Percentiles rank a stretch among this genome's conserved stretches.
Evolutionary conservation across 83 land plant species (phyloP).

Genomic region (Thuja plicata): DNA sequence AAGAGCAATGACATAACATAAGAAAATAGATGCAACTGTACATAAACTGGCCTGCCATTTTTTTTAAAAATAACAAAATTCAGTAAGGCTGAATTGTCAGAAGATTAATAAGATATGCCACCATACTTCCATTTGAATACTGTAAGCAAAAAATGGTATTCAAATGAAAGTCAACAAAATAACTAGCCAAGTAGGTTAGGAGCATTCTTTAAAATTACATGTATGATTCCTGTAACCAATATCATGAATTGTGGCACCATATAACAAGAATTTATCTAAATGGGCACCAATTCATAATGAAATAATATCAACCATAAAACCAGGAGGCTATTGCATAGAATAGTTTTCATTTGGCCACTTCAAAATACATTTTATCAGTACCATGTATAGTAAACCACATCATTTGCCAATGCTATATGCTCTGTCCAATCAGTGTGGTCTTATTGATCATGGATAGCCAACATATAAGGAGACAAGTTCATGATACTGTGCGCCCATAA

Average conservation of each 20-base stretch:
- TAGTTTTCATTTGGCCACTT: background rate
- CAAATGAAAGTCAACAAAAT: background rate
- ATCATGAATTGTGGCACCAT: background rate
- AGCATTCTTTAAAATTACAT: background rate
- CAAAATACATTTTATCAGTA: slow-evolving; percentile 11
- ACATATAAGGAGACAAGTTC: slow-evolving; percentile 8
- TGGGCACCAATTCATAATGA: slow-evolving; percentile 9
- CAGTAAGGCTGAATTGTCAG: background rate
- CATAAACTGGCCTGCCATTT: background rate
- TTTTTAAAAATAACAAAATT: background rate
- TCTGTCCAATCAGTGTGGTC: background rate
- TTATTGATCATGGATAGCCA: background rate
- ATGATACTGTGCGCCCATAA: slow-evolving; percentile 41
- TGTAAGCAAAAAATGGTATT: background rate
- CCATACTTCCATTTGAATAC: background rate
- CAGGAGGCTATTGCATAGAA: slow-evolving; percentile 12
- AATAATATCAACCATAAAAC: background rate
- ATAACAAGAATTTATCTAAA: background rate
- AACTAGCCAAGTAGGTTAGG: background rate
- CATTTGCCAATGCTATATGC: background rate
- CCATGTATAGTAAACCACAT: slow-evolving; percentile 4
- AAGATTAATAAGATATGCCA: background rate
- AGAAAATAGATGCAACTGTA: slow-evolving; percentile 10
- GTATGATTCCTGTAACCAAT: background rate
- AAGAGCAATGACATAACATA: background rate